These are phyloP conservation scores for Dictyostelium gargantuum DNA, from an alignment of 208 protist genomes.

Conservation along the genomic window DNA sequence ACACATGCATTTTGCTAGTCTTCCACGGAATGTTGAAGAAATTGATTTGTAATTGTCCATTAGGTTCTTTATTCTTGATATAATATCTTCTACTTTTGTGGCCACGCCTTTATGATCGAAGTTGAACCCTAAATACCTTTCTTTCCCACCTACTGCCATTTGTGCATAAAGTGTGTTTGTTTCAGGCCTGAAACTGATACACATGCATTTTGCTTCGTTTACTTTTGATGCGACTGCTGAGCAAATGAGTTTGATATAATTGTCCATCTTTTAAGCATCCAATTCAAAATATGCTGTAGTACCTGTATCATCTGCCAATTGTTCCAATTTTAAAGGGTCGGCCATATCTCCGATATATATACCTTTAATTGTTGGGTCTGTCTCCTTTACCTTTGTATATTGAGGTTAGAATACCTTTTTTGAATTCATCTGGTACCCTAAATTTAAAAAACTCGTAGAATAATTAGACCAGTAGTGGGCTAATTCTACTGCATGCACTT, in stretches of 20 bases:
- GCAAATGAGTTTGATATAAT: neutral
- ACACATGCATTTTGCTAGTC: neutral
- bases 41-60: too few species aligned
- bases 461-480: neutral
- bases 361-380: neutral
- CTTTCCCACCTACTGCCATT: too few species aligned
- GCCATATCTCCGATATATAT: neutral
- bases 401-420: neutral
- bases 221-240: neutral
- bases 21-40: too few species aligned
- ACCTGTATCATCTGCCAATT: neutral
- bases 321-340: neutral
- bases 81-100: too few species aligned
- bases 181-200: neutral
- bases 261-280: too few species aligned
- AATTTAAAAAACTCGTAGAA: neutral
- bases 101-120: too few species aligned
- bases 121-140: too few species aligned
- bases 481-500: neutral
- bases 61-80: too few species aligned
- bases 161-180: too few species aligned
- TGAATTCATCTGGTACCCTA: neutral
- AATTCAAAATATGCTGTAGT: neutral
- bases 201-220: neutral
- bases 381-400: slow-evolving; percentile 35